Percentiles rank a stretch among this genome's conserved stretches.
Evolutionary conservation across 1,139 yeast species (phyloP).

Genomic region (Kodamaea ohmeri): DNA sequence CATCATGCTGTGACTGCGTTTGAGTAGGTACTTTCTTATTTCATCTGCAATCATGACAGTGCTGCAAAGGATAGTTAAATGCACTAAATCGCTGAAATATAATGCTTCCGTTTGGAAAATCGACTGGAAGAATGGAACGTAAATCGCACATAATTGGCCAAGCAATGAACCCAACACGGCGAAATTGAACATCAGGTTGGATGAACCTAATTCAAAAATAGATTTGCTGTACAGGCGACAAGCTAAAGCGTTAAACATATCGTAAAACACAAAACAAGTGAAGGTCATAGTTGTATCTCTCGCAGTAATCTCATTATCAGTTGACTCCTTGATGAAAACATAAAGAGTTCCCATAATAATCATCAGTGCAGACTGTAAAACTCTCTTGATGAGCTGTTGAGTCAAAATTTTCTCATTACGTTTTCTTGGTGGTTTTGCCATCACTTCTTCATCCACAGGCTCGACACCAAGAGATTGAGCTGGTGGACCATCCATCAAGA

Average conservation of each 20-base stretch:
- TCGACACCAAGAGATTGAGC: conserved; percentile 97
- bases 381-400: conserved; percentile 61
- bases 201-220: conserved; percentile 72
- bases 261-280: conserved; percentile 91
- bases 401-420: conserved; percentile 83
- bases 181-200: conserved; percentile 84
- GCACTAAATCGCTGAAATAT: conserved; percentile 60
- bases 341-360: conserved; percentile 79
- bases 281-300: conserved; percentile 99
- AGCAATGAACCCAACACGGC: conserved; percentile 87
- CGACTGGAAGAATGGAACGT: conserved; percentile 85
- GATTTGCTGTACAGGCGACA: conserved; percentile 88
- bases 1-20: conserved; percentile 4
- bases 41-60: conserved; percentile 87
- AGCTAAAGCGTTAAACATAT: conserved; percentile 92
- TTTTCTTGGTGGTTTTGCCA: conserved; percentile 90
- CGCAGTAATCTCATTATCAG: conserved; percentile 74
- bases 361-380: conserved; percentile 68
- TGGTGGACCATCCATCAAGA: conserved; percentile 98
- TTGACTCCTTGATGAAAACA: conserved; percentile 82
- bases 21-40: conserved; percentile 51
- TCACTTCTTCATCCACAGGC: conserved; percentile 92
- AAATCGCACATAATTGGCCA: conserved; percentile 93
- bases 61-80: conserved; percentile 63
- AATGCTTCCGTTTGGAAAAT: conserved; percentile 94